phyloP scores from a whole-genome alignment of 2,329 filamentous ascomycete genomes.

The Monilinia vaccinii-corymbosi region DNA sequence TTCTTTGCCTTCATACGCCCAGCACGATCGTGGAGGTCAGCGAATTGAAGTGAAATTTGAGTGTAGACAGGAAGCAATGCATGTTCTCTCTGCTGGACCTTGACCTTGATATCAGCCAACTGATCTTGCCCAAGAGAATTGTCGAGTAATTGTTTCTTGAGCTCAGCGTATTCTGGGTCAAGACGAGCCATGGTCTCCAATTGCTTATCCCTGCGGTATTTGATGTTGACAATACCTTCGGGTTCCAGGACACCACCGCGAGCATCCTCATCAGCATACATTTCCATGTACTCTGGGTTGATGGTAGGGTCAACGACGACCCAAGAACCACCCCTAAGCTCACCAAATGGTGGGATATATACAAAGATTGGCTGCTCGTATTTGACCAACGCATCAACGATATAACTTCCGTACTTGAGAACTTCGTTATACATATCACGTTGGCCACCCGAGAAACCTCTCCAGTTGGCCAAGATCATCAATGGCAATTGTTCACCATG shows the following conservation, averaged over 20 bases:
- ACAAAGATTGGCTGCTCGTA: slow-evolving; percentile 98
- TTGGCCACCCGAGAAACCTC: slow-evolving; percentile 99
- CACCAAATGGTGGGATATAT: slow-evolving; percentile 93
- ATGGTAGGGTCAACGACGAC: slow-evolving; percentile 98
- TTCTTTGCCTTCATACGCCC: slow-evolving; percentile 98
- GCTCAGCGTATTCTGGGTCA: slow-evolving; percentile 71
- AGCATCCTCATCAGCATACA: slow-evolving; percentile 94
- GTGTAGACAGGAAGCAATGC: slow-evolving; percentile 84
- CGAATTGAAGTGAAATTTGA: slow-evolving; percentile 94
- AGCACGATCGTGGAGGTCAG: slow-evolving; percentile 91
- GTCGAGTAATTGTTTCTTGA: slow-evolving; percentile 69
- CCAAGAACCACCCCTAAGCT: slow-evolving; percentile 98
- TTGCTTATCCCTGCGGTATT: slow-evolving; percentile 95
- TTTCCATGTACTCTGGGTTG: slow-evolving; percentile 94
- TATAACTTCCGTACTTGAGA: slow-evolving; percentile 98
- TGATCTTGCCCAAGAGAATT: slow-evolving; percentile 61
- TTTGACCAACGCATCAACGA: slow-evolving; percentile 95
- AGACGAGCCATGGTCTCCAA: slow-evolving; percentile 94
- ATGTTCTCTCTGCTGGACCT: slow-evolving; percentile 81
- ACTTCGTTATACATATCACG: slow-evolving; percentile 99
- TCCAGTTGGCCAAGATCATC: slow-evolving; percentile 99
- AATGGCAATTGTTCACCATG: slow-evolving; percentile 94
- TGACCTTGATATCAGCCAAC: slow-evolving; percentile 67
- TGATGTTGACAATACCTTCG: slow-evolving; percentile 97
- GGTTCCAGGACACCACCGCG: slow-evolving; percentile 97